Evolutionary conservation across 2,329 filamentous ascomycete species (phyloP).

Genomic region (Monosporascus sp.): DNA sequence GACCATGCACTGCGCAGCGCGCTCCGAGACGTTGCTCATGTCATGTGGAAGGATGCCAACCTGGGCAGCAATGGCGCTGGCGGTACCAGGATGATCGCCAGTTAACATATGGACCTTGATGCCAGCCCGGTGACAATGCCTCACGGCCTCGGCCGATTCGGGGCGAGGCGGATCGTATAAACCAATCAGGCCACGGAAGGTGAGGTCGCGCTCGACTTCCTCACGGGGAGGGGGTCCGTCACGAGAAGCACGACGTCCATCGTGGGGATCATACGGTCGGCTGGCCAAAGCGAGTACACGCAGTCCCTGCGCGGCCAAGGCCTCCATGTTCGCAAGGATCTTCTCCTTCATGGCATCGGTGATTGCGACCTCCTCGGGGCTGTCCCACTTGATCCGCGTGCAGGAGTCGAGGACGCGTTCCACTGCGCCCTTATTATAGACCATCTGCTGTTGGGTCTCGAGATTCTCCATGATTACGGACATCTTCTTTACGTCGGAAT

Average conservation of each 20-base stretch:
- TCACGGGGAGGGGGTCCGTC: slow-evolving; percentile 45
- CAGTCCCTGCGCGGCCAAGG: slow-evolving; percentile 52
- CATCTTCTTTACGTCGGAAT: slow-evolving; percentile 71
- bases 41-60: slow-evolving; percentile 51
- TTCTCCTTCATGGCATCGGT: slow-evolving; percentile 44
- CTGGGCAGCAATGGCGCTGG: slow-evolving; percentile 52
- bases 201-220: slow-evolving; percentile 53
- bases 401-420: slow-evolving; percentile 62
- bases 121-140: slow-evolving; percentile 47
- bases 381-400: slow-evolving; percentile 36
- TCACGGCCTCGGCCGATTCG: slow-evolving; percentile 52
- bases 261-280: slow-evolving; percentile 20
- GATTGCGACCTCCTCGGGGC: slow-evolving; percentile 31
- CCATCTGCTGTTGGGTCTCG: slow-evolving; percentile 24
- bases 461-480: slow-evolving; percentile 57
- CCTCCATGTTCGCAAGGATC: slow-evolving; percentile 59
- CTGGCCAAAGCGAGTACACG: slow-evolving; percentile 64
- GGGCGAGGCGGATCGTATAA: slow-evolving; percentile 63
- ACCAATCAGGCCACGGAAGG: slow-evolving; percentile 63
- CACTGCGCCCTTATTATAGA: slow-evolving; percentile 60
- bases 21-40: slow-evolving; percentile 50
- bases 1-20: slow-evolving; percentile 40
- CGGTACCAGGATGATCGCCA: slow-evolving; percentile 55
- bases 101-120: slow-evolving; percentile 59
- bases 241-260: slow-evolving; percentile 33